Evolutionary conservation across 2,329 filamentous ascomycete genomes (phyloP), one percentile per base, ranked within the genome.

Genomic region (Leptoxyphium fumago): DNA sequence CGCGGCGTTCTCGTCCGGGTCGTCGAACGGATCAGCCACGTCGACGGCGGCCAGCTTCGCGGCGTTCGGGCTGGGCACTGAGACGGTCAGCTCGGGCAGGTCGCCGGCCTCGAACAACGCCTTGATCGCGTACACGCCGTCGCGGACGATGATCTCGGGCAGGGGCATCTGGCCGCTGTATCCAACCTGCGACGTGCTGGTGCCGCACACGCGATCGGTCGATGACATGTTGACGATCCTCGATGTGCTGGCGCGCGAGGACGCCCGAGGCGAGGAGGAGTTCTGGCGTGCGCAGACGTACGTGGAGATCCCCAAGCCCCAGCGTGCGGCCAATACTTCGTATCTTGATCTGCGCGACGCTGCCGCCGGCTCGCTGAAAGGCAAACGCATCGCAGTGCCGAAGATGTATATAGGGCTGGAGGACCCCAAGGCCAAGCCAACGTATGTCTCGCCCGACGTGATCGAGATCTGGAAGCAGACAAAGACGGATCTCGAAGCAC

Each of bases 101-200:
- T 70, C 70, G 2, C 74, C 74, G 0, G 73, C 73, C 1, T 73
- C 68, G 0, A 77, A 77, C 48, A 77, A 77, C 51, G 69, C 63
- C 0, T 55, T 77, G 2, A 63, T 77, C 0, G 72, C 67, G 0
- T 77, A 77, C 44, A 73, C 75, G 0, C 73, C 74, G 0, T 76
- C 72, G 0, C 63, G 69, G 34, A 71, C 72, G 0, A 47, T 72
- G 0, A 60, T 78, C 13, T 68, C 72, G 2, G 65, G 68, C 8
- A 63, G 72, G 1, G 74, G 74, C 0, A 57, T 69, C 5, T 75
- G 71, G 67, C 73, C 74, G 2, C 55, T 78, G 1, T 77, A 73
- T 49, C 66, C 71, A 0, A 74, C 70, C 0, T 75, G 73, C 48
- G 74, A 78, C 54, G 68, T 72, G 0, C 55, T 74, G 0, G 70